These are phyloP conservation scores for Colletotrichum orbiculare DNA, from an alignment of 2,329 filamentous ascomycete genomes.

Conservation along the genomic window DNA sequence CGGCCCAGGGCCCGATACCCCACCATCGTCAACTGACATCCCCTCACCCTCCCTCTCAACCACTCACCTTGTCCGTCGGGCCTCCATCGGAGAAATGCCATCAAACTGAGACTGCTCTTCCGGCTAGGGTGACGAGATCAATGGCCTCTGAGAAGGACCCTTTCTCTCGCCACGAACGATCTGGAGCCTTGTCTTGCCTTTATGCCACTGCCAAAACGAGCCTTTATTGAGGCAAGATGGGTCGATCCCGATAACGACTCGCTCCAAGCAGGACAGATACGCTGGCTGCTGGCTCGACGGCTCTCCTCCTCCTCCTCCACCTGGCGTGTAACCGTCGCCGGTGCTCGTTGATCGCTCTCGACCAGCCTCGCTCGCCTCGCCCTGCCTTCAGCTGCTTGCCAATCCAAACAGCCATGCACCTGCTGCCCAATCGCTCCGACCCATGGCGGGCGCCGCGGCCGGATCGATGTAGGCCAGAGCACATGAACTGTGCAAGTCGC, in stretches of 20 bases:
- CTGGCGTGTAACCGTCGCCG: constrained; percentile 20
- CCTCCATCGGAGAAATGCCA: constrained; percentile 36
- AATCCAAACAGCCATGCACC: constrained; percentile 24
- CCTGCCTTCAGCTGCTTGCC: constrained; percentile 34
- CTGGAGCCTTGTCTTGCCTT: constrained; percentile 13
- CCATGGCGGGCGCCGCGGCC: constrained; percentile 31
- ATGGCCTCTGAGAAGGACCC: constrained; percentile 16
- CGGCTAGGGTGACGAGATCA: constrained; percentile 21
- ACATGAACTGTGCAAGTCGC: constrained; percentile 34
- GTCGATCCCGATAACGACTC: constrained; percentile 26
- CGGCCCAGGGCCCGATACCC: constrained; percentile 26
- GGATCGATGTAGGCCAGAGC: constrained; percentile 9
- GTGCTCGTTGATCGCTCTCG: constrained; percentile 21
- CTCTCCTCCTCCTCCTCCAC: constrained; percentile 15
- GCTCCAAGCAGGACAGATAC: constrained; percentile 4
- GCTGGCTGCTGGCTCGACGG: constrained; percentile 12
- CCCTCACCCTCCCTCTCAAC: constrained; percentile 32
- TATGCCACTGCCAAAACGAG: not conserved
- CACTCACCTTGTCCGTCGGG: constrained; percentile 30
- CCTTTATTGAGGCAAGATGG: constrained; percentile 14
- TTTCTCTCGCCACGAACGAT: constrained; percentile 3
- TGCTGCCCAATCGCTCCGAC: constrained; percentile 33
- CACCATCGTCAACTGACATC: constrained; percentile 37
- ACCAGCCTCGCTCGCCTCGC: constrained; percentile 36
- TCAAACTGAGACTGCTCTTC: constrained; percentile 32